Evolutionary conservation across 306 rosid genomes (phyloP).

Genomic region (Cercis canadensis): DNA sequence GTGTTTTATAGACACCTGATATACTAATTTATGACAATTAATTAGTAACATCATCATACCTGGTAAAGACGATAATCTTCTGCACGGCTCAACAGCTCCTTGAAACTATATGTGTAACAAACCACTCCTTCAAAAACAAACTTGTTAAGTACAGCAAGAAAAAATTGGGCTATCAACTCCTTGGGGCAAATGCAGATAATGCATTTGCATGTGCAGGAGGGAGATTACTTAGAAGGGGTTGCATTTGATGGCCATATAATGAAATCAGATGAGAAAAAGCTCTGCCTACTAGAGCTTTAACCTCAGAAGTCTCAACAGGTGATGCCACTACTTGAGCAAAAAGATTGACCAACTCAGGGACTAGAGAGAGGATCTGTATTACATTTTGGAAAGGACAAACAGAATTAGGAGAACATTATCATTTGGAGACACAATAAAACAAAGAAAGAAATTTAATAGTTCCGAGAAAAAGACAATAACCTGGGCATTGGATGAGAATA

Average conservation of each 20-base stretch:
- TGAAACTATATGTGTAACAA: slow-evolving; percentile 26
- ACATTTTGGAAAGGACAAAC: slow-evolving; percentile 39
- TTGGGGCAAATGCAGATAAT: slow-evolving; percentile 79
- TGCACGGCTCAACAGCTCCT: slow-evolving; percentile 36
- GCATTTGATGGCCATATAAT: slow-evolving; percentile 91
- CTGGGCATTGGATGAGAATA: slow-evolving; percentile 88
- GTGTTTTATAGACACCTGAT: slow-evolving; percentile 21
- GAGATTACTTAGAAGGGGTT: slow-evolving; percentile 82
- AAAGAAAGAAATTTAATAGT: slow-evolving; percentile 17
- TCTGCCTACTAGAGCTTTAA: slow-evolving; percentile 83
- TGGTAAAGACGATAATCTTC: slow-evolving; percentile 37
- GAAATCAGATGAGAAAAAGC: slow-evolving; percentile 88
- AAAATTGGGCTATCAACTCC: slow-evolving; percentile 54
- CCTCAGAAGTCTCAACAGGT: slow-evolving; percentile 84
- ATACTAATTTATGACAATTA: slow-evolving; percentile 14
- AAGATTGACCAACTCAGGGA: slow-evolving; percentile 90
- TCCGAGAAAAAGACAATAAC: slow-evolving; percentile 48
- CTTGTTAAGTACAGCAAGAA: slow-evolving; percentile 22
- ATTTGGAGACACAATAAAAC: slow-evolving; percentile 18
- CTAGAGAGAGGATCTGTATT: slow-evolving; percentile 81
- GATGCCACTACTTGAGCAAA: slow-evolving; percentile 93
- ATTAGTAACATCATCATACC: slow-evolving; percentile 41
- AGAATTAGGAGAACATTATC: slow-evolving; percentile 25
- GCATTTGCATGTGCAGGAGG: slow-evolving; percentile 88
- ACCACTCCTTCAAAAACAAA: slow-evolving; percentile 40